A percentile compares a stretch with the other conserved stretches of the same genome.
phyloP scores from a whole-genome alignment of 1,284 basidiomycete species.

The Sparassis latifolia region DNA sequence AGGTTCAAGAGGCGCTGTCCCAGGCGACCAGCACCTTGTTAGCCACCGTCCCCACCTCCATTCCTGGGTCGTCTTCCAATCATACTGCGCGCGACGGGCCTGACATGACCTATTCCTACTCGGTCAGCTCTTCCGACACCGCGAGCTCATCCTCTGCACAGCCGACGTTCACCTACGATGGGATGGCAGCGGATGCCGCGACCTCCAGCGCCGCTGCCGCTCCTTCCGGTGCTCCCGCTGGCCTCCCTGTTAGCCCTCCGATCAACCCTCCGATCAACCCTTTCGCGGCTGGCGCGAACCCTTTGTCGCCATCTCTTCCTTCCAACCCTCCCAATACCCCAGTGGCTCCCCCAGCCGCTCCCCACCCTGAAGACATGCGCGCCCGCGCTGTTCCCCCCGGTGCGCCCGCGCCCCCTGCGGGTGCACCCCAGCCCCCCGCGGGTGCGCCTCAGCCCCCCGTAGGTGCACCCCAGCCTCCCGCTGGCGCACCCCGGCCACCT shows the following conservation, averaged over 20 bases:
- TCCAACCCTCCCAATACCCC: conserved; percentile 18
- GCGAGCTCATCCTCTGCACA: background rate
- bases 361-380: no score
- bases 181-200: background rate
- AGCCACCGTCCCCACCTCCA: background rate
- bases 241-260: conserved; percentile 3
- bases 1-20: conserved; percentile 2
- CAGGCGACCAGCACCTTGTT: background rate
- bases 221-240: background rate
- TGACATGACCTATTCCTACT: background rate
- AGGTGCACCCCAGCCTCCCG: no score
- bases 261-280: conserved; percentile 2
- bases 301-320: conserved; percentile 16
- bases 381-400: no score
- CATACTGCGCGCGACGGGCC: background rate
- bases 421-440: background rate
- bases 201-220: conserved; percentile 1
- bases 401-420: no score
- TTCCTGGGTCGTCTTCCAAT: background rate
- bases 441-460: no score
- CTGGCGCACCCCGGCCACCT: background rate
- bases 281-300: background rate
- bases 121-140: background rate
- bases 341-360: background rate
- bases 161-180: background rate